These are phyloP conservation scores for Pythium scleroteichum DNA, from an alignment of 352 stramenopile genomes.

Conservation along the genomic window DNA sequence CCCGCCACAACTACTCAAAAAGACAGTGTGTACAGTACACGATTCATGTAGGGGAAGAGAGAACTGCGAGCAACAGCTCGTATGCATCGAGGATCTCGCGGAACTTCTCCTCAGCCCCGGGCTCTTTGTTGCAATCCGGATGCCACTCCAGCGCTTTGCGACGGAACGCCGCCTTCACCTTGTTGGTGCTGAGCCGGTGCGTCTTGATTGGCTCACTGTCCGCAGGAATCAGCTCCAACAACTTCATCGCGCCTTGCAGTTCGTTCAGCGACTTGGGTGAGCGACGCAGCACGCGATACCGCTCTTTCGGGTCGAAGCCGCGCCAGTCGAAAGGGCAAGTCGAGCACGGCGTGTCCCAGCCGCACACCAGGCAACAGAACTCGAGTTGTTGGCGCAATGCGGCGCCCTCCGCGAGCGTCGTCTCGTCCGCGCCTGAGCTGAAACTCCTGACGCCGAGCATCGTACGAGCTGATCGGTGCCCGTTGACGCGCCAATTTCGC, in stretches of 20 bases:
- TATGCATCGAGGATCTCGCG: slow-evolving; percentile 87
- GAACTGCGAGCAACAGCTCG: slow-evolving; percentile 65
- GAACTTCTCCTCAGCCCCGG: slow-evolving; percentile 81
- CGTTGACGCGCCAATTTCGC: not conserved
- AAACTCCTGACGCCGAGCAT: not conserved
- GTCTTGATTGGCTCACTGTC: not conserved
- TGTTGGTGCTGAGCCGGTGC: slow-evolving; percentile 12
- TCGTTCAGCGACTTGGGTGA: not conserved
- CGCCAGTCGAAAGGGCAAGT: slow-evolving; percentile 74
- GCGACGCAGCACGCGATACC: slow-evolving; percentile 22
- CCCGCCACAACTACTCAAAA: slow-evolving; percentile 24
- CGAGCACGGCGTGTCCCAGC: slow-evolving; percentile 58
- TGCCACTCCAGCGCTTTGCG: slow-evolving; percentile 88
- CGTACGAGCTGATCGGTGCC: too few relatives aligned
- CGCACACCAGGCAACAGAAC: slow-evolving; percentile 72
- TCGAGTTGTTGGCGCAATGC: slow-evolving; percentile 55
- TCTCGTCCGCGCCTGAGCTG: slow-evolving; percentile 20
- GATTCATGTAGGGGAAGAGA: slow-evolving; percentile 9
- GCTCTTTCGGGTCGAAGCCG: slow-evolving; percentile 57
- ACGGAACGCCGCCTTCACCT: slow-evolving; percentile 64
- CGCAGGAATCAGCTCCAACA: slow-evolving; percentile 8
- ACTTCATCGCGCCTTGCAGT: slow-evolving; percentile 15
- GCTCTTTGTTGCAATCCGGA: slow-evolving; percentile 89
- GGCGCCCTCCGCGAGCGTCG: slow-evolving; percentile 28
- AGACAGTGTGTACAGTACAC: slow-evolving; percentile 3